A percentile compares a stretch with the other conserved stretches of the same genome.
These are phyloP conservation scores for Apiotrichum porosum DNA, from an alignment of 1,284 basidiomycete species.

Conservation along the genomic window DNA sequence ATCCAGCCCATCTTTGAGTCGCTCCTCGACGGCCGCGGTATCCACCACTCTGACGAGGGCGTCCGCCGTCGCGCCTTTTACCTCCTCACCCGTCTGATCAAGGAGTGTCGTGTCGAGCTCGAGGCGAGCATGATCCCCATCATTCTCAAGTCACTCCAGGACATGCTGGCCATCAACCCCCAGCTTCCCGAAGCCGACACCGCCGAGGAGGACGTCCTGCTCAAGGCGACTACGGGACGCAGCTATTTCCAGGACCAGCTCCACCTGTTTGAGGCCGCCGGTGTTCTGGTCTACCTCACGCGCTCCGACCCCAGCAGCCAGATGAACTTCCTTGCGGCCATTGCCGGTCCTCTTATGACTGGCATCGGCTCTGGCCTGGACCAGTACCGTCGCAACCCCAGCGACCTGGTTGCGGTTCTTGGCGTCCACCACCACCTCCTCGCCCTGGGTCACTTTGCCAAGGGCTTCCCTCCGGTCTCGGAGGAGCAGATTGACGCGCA, in stretches of 20 bases:
- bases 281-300: constrained; percentile 71
- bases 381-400: constrained; percentile 35
- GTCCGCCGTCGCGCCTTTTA: constrained; percentile 83
- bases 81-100: constrained; percentile 88
- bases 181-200: constrained; percentile 51
- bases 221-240: constrained; percentile 68
- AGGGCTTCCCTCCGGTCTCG: constrained; percentile 90
- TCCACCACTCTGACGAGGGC: constrained; percentile 70
- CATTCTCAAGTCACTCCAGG: constrained; percentile 68
- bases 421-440: constrained; percentile 94
- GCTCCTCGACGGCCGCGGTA: constrained; percentile 77
- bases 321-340: constrained; percentile 64
- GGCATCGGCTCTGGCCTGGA: constrained; percentile 68
- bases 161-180: constrained; percentile 52
- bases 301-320: constrained; percentile 66
- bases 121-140: constrained; percentile 65
- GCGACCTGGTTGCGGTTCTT: constrained; percentile 59
- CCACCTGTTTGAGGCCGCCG: constrained; percentile 90
- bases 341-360: constrained; percentile 75
- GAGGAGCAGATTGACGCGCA: constrained; percentile 66
- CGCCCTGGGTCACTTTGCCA: constrained; percentile 89
- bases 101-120: constrained; percentile 75
- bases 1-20: constrained; percentile 81
- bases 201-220: constrained; percentile 56
- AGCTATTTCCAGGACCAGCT: constrained; percentile 80